Evolutionary conservation across 345 rosid species (phyloP), one percentile per base, ranked within the genome.

Genomic region (Eucalyptus camaldulensis): DNA sequence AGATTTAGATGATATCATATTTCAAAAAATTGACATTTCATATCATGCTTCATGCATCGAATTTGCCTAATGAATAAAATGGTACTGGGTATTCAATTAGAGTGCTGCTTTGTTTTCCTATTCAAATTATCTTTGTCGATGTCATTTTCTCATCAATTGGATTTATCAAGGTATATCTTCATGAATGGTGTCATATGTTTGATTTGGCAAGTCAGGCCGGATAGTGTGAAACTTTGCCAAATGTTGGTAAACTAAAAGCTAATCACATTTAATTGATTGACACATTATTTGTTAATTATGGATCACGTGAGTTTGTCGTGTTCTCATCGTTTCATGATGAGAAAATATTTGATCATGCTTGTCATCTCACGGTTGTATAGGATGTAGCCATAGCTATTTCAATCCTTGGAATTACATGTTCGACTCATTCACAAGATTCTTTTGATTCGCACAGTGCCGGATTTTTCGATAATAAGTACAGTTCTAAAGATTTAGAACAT

Each of bases 381-480:
- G 45, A 37, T 37, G 83, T 21, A 21, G 47, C 83, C 83, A 37
- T 37, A 13, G 47, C 47, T 40, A 8, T 21, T 37, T 19, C 12
- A 8, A 5, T 76, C 83, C 47, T 76, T 40, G 27, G 15, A 76
- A 37, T 40, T 47, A 10, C 27, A 24, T 11, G 13, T 21, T 11
- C 25, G 2, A 22, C 83, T 10, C 3, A 6, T 21, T 40, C 8
- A 4, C 5, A 3, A 37, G 45, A 76, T 40, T 37, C 27, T 37
- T 76, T 4, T 76, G 19, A 37, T 21, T 37, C 0, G 2, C 8
- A 24, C 10, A 37, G 27, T 10, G 83, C 19, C 3, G 0, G 13
- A 76, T 76, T 31, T 6, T 60, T 12, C 13, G 8, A 31, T 69
- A 19, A 7, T 56, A 9, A 31, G 6, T 67, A 16, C 80, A n/a